Percentiles rank a stretch among this genome's conserved stretches.
These are phyloP conservation scores for Psilocybe tampanensis DNA, from an alignment of 768 basidiomycete species.

Conservation along the genomic window DNA sequence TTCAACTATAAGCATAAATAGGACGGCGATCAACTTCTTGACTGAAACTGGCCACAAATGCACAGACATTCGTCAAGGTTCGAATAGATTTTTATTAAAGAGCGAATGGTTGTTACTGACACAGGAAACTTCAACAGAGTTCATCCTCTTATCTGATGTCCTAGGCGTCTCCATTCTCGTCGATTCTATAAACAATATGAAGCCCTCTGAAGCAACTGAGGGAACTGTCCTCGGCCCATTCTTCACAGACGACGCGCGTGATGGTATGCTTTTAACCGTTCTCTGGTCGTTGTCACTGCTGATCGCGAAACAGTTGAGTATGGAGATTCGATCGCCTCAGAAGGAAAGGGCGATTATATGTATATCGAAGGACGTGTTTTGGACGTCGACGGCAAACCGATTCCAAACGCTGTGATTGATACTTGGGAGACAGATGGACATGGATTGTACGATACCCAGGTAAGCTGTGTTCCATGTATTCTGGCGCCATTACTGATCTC, in stretches of 20 bases:
- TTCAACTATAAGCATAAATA: slow-evolving; percentile 17
- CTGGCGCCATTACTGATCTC: no score
- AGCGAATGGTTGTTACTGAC: neutral
- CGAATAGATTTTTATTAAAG: neutral
- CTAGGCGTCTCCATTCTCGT: slow-evolving; percentile 81
- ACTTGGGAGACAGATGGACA: slow-evolving; percentile 83
- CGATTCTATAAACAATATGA: slow-evolving; percentile 72
- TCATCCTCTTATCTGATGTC: slow-evolving; percentile 84
- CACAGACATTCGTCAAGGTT: slow-evolving; percentile 63
- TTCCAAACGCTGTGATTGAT: slow-evolving; percentile 68
- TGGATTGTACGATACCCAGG: slow-evolving; percentile 49
- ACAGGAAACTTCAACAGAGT: slow-evolving; percentile 44
- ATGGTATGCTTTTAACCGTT: slow-evolving; percentile 46
- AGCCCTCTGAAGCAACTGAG: slow-evolving; percentile 64
- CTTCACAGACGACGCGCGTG: slow-evolving; percentile 74
- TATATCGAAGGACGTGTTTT: slow-evolving; percentile 75
- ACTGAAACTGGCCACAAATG: slow-evolving; percentile 76
- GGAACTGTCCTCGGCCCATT: slow-evolving; percentile 84
- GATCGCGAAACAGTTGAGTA: slow-evolving; percentile 46
- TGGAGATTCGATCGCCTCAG: slow-evolving; percentile 82
- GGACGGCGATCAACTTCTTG: slow-evolving; percentile 72
- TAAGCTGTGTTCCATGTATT: slow-evolving; percentile 7
- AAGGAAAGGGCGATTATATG: slow-evolving; percentile 86
- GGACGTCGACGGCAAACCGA: slow-evolving; percentile 63
- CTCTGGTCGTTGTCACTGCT: neutral